Base-by-base conservation (phyloP, 164 flowering plant genomes). In the Santalum album region DNA sequence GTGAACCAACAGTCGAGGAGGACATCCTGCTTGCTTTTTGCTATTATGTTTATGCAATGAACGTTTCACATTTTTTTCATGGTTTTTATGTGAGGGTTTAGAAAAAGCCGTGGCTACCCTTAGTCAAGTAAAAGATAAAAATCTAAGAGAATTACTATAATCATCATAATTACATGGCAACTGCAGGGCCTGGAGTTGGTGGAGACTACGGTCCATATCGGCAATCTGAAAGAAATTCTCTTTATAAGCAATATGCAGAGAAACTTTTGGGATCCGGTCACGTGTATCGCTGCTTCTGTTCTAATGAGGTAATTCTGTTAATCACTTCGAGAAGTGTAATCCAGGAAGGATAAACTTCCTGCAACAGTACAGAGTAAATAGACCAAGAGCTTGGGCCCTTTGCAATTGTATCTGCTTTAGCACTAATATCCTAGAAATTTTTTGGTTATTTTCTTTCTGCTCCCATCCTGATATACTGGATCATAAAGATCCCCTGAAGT, bases 161-260 rank as follows among this genome's bases (percentile, higher is more conserved):
- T 29, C 6, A 29, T 29, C 6, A 4, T 29, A 29, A 29, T 9
- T 29, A 38, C 50, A 46, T 50, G 35, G 35, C 1, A 29, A 50
- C 4, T 29, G 6, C 34, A 91, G 98, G 98, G 6, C 98, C 96
- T 61, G 82, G 68, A 43, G 63, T 79, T 68, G 96, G 94, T 73
- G 98, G 98, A 50, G 84, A 80, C 18, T 86, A 72, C 77, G 96
- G 96, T 40, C 96, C 98, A 7, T 92, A 92, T 68, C 67, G 96
- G 51, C 98, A 92, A 57, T 92, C 96, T 27, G 98, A 92, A 65
- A 78, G 98, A 35, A 92, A 89, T 74, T 63, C 67, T 29, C 57
- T 92, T 56, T 92, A 92, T 69, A 84, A 81, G 72, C 73, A 89
- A 45, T 73, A 77, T 59, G 94, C 95, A 1, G 81, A 92, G 56